Base-by-base conservation (phyloP, 108 stramenopile species). In the Cylindrotheca closterium region DNA sequence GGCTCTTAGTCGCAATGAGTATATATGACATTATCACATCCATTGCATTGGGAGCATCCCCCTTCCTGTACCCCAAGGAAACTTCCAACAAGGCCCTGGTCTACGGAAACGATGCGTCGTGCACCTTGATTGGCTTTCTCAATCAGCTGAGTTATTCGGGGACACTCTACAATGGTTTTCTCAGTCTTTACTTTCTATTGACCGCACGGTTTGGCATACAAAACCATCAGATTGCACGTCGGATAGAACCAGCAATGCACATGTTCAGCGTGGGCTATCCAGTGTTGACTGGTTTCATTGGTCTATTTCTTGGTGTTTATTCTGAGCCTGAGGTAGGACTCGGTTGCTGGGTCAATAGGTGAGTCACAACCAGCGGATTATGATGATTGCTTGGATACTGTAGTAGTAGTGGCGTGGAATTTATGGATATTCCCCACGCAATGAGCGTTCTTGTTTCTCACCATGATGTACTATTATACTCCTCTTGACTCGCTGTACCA, bases 141-240 rank as follows among this genome's bases (percentile, higher is more conserved):
- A 49, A 45, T 15, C 65, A 78, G 7, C 7, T 71, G 29, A 18
- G 48, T 4, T 34, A n/a, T 57, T 29, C 71, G 4, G 57, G 34
- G 0, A 22, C 53, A 15, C 27, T 67, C 30, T 78, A 78, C 65
- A 72, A 71, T 47, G 65, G 61, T 23, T 30, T 60, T 18, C 37
- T 78, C 31, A 50, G 55, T 28, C 65, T 56, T 30, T 77, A 66
- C 51, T 78, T 54, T 45, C 65, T 71, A 45, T 45, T 71, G 19
- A 57, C 71, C 15, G 56, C 66, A 19, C 47, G 70, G 1, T 67
- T 56, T 60, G 51, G 52, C 2, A 29, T 31, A 31, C 51, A 64
- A 34, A 22, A 30, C 25, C 8, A 57, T 1, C 10, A 31, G 27
- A 30, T 67, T 5, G 55, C 54, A 24, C 19, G 25, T 1, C 25